Evolutionary conservation across 768 basidiomycete genomes (phyloP), one percentile per base, ranked within the genome.

Genomic region (Lanmaoa pseudosensibilis): DNA sequence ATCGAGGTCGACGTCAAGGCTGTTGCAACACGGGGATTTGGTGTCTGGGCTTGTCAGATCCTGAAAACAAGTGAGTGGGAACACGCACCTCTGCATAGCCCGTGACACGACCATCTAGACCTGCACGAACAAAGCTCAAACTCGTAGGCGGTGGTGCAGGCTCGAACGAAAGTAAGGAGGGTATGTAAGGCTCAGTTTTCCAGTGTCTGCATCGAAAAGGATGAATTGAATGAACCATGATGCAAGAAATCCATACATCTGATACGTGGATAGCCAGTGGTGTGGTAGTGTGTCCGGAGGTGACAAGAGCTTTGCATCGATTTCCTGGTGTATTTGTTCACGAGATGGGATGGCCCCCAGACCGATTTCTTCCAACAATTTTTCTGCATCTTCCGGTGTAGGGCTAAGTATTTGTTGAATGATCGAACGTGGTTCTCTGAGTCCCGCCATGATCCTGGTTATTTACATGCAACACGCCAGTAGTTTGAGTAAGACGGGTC

Each of bases 1-100:
- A 95, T 73, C 30, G 92, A 91, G 2, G 91, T 93, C 12, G 94
- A 97, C 2, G 87, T 92, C 5, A 91, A 76, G 18, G 91, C 90
- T 16, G 85, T 87, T 18, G 81, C 69, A n/a, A 80, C 67, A 45
- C 79, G 82, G 34, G 78, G 73, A 63, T 82, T 82, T 25, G 80
- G 73, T 5, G 77, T 78, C 90, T 92, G 57, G 36, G 57, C 50
- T 36, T 34, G 52, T 69, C 27, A 62, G 44, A 23, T 21, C 33
- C 37, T 21, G 13, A 19, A 27, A 44, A 46, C 16, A 32, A 65
- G 54, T 46, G 49, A 50, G n/a, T 36, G 0, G n/a, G 19, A 19
- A 66, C n/a, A 56, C 73, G 48, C 62, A 89, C 92, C 76, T 97
- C 94, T 23, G 75, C 71, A 77, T 94, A 94, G 23, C 94, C 90